Evolutionary conservation across 306 rosid species (phyloP).

Genomic region (Hippophae tibetana): DNA sequence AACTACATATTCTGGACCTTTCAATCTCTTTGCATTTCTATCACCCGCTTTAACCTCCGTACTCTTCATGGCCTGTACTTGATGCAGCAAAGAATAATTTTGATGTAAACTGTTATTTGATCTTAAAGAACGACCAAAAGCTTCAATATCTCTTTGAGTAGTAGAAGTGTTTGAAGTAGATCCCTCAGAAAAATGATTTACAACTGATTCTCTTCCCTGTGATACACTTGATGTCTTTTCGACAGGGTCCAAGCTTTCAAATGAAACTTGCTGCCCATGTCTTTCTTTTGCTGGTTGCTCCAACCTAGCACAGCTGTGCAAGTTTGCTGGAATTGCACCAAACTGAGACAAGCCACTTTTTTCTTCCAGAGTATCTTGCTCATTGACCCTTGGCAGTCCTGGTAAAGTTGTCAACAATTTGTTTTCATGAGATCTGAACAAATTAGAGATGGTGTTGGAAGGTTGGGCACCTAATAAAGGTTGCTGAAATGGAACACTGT

Average conservation of each 20-base stretch:
- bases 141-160: conserved; percentile 61
- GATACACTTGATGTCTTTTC: conserved; percentile 32
- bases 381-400: conserved; percentile 32
- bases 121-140: conserved; percentile 70
- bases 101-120: conserved; percentile 50
- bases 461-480: conserved; percentile 30
- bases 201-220: conserved; percentile 38
- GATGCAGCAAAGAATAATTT: conserved; percentile 54
- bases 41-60: conserved; percentile 52
- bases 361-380: conserved; percentile 36
- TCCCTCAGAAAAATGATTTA: conserved; percentile 33
- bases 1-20: conserved; percentile 46
- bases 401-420: conserved; percentile 26
- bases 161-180: conserved; percentile 52
- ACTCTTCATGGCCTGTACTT: conserved; percentile 47
- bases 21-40: conserved; percentile 60
- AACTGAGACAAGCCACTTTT: conserved; percentile 31
- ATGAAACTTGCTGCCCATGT: conserved; percentile 34
- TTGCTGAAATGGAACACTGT: conserved; percentile 50
- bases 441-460: conserved; percentile 19
- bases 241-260: conserved; percentile 37
- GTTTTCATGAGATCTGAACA: conserved; percentile 30
- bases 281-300: conserved; percentile 36
- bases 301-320: conserved; percentile 38
- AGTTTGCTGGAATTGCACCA: conserved; percentile 36